These are phyloP conservation scores for Penicillium corylophilum DNA, from an alignment of 2,329 filamentous ascomycete genomes.

Conservation along the genomic window DNA sequence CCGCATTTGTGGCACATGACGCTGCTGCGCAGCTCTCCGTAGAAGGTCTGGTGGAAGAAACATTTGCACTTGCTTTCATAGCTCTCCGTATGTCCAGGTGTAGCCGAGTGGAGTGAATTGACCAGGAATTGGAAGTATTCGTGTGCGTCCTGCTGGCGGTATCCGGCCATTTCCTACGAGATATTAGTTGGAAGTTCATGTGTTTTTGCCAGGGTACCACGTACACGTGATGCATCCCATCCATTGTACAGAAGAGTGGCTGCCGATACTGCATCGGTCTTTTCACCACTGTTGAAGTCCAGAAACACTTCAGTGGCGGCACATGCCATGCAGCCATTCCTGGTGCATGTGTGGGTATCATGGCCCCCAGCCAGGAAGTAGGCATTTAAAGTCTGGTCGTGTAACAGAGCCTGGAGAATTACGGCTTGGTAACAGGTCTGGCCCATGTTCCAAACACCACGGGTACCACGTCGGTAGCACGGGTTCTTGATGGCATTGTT, in stretches of 20 bases:
- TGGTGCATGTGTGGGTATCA: constrained; percentile 67
- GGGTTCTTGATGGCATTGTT: constrained; percentile 76
- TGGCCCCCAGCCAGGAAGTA: constrained; percentile 93
- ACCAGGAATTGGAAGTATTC: constrained; percentile 96
- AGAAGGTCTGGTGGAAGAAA: constrained; percentile 92
- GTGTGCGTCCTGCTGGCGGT: constrained; percentile 94
- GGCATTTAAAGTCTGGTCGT: constrained; percentile 87
- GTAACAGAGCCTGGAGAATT: constrained; percentile 86
- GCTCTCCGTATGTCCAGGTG: constrained; percentile 70
- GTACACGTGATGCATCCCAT: constrained; percentile 57
- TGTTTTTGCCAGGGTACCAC: background rate
- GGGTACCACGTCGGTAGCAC: constrained; percentile 81
- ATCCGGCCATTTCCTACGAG: constrained; percentile 70
- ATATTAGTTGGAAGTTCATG: background rate
- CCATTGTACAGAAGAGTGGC: constrained; percentile 68
- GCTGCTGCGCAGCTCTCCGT: constrained; percentile 84
- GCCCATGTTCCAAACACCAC: constrained; percentile 96
- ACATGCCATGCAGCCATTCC: constrained; percentile 57
- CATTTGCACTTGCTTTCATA: constrained; percentile 66
- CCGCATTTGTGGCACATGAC: constrained; percentile 88
- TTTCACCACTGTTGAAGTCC: constrained; percentile 59
- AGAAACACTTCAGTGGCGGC: constrained; percentile 63
- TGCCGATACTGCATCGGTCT: constrained; percentile 85
- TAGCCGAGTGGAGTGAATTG: constrained; percentile 78
- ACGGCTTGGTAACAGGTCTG: constrained; percentile 98